Conservation (phyloP, 495 filamentous ascomycete genomes). For the Aspergillus indologenus region DNA sequence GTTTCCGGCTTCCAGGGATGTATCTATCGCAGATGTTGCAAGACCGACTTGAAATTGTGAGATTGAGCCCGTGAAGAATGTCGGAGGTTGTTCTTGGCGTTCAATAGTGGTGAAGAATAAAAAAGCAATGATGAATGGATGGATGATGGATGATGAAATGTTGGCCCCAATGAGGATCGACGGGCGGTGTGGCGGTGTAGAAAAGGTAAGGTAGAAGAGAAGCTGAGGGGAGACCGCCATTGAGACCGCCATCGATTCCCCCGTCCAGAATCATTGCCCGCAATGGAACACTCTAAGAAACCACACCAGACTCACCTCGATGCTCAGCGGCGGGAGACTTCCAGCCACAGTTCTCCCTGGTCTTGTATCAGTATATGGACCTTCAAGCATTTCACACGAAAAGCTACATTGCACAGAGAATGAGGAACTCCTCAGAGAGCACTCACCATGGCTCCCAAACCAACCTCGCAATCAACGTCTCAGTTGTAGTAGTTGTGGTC, state of each 20-base stretch:
- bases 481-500: not conserved
- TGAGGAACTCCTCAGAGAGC: too few relatives aligned
- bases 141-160: too few relatives aligned
- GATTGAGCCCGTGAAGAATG: not conserved
- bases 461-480: not conserved
- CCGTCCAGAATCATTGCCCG: not conserved
- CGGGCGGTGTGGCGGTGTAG: not conserved
- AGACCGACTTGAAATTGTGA: not conserved
- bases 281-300: not conserved
- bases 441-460: not conserved
- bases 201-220: not conserved
- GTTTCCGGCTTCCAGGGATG: not conserved
- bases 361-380: not conserved
- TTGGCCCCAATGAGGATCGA: not conserved
- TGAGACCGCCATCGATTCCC: not conserved
- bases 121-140: not conserved
- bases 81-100: not conserved
- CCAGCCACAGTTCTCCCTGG: not conserved
- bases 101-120: not conserved
- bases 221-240: not conserved
- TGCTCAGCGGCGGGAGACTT: not conserved
- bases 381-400: too few relatives aligned
- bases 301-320: not conserved
- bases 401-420: too few relatives aligned
- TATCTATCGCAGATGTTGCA: not conserved